Conservation (phyloP, 1,284 basidiomycete genomes). For the Ganoderma leucocontextum region DNA sequence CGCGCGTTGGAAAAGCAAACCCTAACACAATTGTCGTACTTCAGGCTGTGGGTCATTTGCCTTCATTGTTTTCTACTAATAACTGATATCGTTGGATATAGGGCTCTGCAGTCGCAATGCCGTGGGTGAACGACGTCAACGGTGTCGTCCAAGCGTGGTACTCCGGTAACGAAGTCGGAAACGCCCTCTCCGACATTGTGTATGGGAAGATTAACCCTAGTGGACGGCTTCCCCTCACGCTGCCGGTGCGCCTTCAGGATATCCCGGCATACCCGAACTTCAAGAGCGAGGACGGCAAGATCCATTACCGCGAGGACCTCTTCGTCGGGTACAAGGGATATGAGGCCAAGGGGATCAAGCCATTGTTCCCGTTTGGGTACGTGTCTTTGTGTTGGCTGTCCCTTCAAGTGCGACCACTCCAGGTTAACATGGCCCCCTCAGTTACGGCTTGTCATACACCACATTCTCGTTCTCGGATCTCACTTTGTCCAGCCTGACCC, state of each 20-base stretch:
- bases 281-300: conserved; percentile 69
- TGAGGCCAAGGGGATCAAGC: conserved; percentile 60
- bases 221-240: conserved; percentile 73
- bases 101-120: conserved; percentile 75
- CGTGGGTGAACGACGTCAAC: conserved; percentile 63
- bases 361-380: conserved; percentile 77
- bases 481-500: conserved; percentile 38
- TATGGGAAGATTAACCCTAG: conserved; percentile 79
- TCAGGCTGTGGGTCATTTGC: conserved; percentile 60
- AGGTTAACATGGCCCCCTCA: conserved; percentile 26
- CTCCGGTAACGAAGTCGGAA: conserved; percentile 79
- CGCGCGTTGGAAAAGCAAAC: conserved; percentile 65
- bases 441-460: conserved; percentile 79
- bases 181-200: conserved; percentile 77
- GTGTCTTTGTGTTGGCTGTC: not conserved
- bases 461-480: conserved; percentile 66
- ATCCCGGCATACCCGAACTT: conserved; percentile 69
- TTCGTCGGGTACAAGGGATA: conserved; percentile 81
- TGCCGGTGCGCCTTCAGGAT: conserved; percentile 71
- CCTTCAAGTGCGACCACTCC: not conserved
- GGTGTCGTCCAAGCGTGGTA: conserved; percentile 73
- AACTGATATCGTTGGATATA: conserved; percentile 34
- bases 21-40: conserved; percentile 71
- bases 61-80: conserved; percentile 16
- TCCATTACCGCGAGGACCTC: conserved; percentile 70